Conservation (phyloP, 768 basidiomycete species). For the Lactarius sanguifluus region DNA sequence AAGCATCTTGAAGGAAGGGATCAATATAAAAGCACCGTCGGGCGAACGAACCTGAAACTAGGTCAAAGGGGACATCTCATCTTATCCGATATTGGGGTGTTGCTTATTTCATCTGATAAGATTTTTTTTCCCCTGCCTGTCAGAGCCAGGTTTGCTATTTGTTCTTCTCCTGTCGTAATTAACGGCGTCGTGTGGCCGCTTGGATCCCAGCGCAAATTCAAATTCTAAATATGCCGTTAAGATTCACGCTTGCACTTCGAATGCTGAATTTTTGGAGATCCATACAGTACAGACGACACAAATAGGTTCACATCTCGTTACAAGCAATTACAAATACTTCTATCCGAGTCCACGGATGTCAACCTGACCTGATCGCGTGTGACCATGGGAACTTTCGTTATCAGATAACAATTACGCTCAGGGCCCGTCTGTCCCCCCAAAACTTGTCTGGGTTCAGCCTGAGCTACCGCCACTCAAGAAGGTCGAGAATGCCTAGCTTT, state of each 20-base stretch:
- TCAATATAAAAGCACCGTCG: conserved; percentile 26
- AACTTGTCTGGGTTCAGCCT: neutral
- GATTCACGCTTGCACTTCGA: neutral
- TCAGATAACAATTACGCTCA: conserved; percentile 14
- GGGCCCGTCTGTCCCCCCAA: conserved; percentile 2
- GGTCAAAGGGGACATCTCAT: conserved; percentile 17
- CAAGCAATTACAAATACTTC: neutral
- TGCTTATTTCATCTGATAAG: conserved; percentile 29
- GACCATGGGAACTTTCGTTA: neutral
- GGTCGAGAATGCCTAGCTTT: neutral
- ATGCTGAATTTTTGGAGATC: neutral
- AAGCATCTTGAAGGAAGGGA: conserved; percentile 13
- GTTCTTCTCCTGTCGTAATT: neutral
- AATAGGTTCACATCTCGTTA: too few species aligned
- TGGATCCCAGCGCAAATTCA: neutral
- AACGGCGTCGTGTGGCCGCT: neutral
- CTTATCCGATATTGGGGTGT: conserved; percentile 17
- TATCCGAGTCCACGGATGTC: neutral
- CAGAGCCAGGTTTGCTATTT: neutral
- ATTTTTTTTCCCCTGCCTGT: conserved; percentile 8
- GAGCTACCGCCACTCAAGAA: neutral
- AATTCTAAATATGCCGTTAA: neutral
- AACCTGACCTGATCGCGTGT: neutral
- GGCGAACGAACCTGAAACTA: neutral
- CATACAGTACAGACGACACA: neutral